Evolutionary conservation across 2,329 filamentous ascomycete species (phyloP), one percentile per base, ranked within the genome.

Genomic region (Fusarium foetens): DNA sequence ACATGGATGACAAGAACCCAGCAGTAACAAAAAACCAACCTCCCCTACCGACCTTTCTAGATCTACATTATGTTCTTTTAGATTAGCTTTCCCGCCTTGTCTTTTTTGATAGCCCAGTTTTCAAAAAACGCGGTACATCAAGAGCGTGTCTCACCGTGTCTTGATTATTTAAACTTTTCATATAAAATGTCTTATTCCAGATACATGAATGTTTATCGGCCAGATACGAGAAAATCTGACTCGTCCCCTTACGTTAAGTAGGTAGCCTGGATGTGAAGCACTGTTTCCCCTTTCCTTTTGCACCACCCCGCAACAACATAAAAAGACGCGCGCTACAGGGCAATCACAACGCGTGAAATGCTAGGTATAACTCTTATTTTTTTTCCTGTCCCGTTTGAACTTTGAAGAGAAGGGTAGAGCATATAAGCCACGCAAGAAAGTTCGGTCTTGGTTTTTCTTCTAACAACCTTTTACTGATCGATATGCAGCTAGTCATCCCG

Each of bases 221-320:
- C 49, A 63, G 58, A 74, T 71, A 68, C 62, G 64, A 71, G 60
- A 66, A 39, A 38, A 63, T 63, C 35, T 64, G 58, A 51, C 69
- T 72, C 55, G 63, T 72, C 70, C 68, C 69, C 67, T 75, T 76
- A 49, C 39, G 39, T 75, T 76, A 49, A 29, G 39, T 38, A 31
- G 31, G 19, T 48, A 21, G 39, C 23, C 52, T 59, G 45, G 52
- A 65, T 46, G 16, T 38, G 31, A 29, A 55, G 55, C 43, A 62
- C 61, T 69, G 55, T 54, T 74, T 72, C 60, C 61, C 48, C 55
- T 42, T 63, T 66, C 64, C 65, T 66, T 65, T 60, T 59, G 49
- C 54, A 66, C 64, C 52, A 68, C 74, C 74, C 75, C 74, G 68
- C 73, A 77, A 74, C 54, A 59, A 41, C 58, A 45, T 54, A 55